phyloP scores from a whole-genome alignment of 129 eudicot species.

The Lactuca sativa region DNA sequence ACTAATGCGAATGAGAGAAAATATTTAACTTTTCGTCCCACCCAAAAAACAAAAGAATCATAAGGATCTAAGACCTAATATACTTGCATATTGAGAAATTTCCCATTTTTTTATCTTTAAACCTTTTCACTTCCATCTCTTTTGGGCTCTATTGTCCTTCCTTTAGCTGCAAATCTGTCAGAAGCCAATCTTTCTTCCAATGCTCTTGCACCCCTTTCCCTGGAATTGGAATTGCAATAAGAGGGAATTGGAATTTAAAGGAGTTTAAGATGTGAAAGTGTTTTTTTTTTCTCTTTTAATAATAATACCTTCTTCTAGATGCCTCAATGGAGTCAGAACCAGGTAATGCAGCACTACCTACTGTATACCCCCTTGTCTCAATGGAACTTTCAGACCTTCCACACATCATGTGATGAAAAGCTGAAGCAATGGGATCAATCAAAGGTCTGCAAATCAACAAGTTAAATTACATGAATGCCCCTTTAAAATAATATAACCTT shows the following conservation, averaged over 20 bases:
- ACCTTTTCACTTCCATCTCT: conserved; percentile 62
- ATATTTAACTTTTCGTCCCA: too few species aligned
- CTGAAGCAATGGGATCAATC: conserved; percentile 68
- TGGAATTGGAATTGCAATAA: conserved; percentile 27
- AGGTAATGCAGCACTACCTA: conserved; percentile 57
- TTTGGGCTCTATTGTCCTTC: conserved; percentile 38
- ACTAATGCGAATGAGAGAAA: too few species aligned
- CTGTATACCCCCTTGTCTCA: conserved; percentile 46
- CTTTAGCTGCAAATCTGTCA: conserved; percentile 53
- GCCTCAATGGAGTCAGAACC: conserved; percentile 90
- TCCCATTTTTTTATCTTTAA: conserved; percentile 3
- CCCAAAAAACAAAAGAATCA: background rate
- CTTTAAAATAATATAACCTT: background rate
- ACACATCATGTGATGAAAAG: conserved; percentile 67
- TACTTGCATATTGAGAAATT: background rate
- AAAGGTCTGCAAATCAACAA: conserved; percentile 57
- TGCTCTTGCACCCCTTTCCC: conserved; percentile 92
- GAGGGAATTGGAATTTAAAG: too few species aligned
- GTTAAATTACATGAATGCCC: conserved; percentile 1
- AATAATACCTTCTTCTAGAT: conserved; percentile 73
- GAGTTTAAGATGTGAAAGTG: background rate
- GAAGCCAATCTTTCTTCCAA: conserved; percentile 87
- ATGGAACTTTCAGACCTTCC: conserved; percentile 54
- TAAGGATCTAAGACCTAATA: background rate
- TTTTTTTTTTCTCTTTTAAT: background rate